These are phyloP conservation scores for Gigaspora rosea DNA, from an alignment of 192 early-diverging fungal species.

Conservation along the genomic window DNA sequence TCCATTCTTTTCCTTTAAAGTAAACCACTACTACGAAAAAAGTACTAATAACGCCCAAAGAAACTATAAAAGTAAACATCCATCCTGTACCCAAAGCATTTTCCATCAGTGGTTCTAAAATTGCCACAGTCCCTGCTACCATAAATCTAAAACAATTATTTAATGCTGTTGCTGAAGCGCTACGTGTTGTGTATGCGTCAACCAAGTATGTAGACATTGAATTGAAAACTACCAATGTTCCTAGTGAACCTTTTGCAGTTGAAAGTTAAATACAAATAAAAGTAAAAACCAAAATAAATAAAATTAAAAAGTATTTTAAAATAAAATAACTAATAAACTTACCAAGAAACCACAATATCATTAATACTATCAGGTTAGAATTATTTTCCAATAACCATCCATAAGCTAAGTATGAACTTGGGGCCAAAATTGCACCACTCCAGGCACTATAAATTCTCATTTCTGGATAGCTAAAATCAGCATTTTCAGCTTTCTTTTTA, in stretches of 20 bases:
- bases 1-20: constrained; percentile 13
- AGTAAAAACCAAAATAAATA: no score
- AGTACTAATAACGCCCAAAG: neutral
- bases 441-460: no score
- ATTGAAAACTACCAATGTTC: neutral
- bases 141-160: neutral
- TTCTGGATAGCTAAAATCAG: no score
- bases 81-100: no score
- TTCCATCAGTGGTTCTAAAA: no score
- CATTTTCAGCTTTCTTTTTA: no score
- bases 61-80: no score
- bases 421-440: constrained; percentile 34
- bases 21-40: constrained; percentile 1
- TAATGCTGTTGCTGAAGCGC: constrained; percentile 4
- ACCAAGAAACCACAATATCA: no score
- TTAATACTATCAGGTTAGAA: neutral
- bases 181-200: neutral
- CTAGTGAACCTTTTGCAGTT: neutral
- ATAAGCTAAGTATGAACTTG: constrained; percentile 35
- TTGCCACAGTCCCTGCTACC: neutral
- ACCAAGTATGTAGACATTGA: no score
- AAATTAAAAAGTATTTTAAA: no score
- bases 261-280: constrained; percentile 24
- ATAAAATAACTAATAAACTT: no score
- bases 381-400: constrained; percentile 39